Conservation (phyloP, 768 basidiomycete species). For the Royoungia palumana region DNA sequence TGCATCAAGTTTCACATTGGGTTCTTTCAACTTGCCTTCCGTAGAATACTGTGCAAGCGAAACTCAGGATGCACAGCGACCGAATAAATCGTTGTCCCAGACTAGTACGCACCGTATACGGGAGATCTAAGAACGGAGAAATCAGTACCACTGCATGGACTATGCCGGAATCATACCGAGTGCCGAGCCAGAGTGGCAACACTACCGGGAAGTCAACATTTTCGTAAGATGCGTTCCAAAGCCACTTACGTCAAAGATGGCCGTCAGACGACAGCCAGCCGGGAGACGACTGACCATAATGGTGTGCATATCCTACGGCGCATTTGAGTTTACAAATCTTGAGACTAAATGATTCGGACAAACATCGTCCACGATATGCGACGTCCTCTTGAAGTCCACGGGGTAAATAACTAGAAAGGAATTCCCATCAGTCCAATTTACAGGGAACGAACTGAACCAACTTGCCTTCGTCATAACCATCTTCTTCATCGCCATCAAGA, state of each 20-base stretch:
- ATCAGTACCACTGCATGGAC: background rate
- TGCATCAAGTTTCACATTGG: constrained; percentile 83
- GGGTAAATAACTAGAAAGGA: constrained; percentile 75
- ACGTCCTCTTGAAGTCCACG: constrained; percentile 58
- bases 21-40: constrained; percentile 93
- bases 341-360: constrained; percentile 22
- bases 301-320: constrained; percentile 59
- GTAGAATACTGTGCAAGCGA: constrained; percentile 69
- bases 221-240: background rate
- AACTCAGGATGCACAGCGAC: background rate
- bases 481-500: constrained; percentile 75
- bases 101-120: constrained; percentile 51
- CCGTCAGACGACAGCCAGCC: constrained; percentile 82
- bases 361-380: constrained; percentile 90
- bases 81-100: background rate
- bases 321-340: constrained; percentile 3
- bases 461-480: constrained; percentile 76
- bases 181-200: constrained; percentile 87
- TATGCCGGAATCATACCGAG: constrained; percentile 49
- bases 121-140: constrained; percentile 48
- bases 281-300: constrained; percentile 82
- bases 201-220: constrained; percentile 39
- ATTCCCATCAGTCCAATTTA: background rate
- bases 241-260: constrained; percentile 66
- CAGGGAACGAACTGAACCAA: constrained; percentile 5